Percentiles rank a stretch among this genome's conserved stretches.
Conservation (phyloP, 106 monocot genomes). For the Vanilla planifolia region DNA sequence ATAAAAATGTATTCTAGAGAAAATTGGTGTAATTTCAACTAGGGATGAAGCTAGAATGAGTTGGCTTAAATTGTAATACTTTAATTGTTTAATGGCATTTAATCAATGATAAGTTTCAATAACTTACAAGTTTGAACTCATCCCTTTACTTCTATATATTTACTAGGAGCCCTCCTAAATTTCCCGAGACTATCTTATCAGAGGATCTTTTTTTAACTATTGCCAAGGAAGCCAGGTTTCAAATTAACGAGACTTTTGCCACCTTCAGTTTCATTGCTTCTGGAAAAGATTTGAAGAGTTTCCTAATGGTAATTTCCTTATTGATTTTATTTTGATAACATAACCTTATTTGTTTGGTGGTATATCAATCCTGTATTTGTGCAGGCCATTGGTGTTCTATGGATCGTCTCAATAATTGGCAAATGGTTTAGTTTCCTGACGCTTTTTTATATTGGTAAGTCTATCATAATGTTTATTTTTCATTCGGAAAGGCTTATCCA, state of each 20-base stretch:
- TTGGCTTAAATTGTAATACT: no score
- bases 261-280: slow-evolving; percentile 33
- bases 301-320: neutral
- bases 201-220: slow-evolving; percentile 35
- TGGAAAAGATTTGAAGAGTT: slow-evolving; percentile 38
- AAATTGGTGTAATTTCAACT: no score
- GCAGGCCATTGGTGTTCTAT: slow-evolving; percentile 23
- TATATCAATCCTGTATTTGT: neutral
- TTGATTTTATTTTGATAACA: neutral
- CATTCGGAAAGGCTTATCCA: no score
- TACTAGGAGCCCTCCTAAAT: slow-evolving; percentile 43
- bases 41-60: no score
- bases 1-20: no score
- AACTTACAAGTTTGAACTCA: neutral
- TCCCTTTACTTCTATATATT: neutral
- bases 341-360: neutral
- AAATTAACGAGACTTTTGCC: slow-evolving; percentile 48
- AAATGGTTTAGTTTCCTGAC: slow-evolving; percentile 30
- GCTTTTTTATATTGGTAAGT: slow-evolving; percentile 34
- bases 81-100: no score
- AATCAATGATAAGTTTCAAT: no score
- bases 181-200: slow-evolving; percentile 40
- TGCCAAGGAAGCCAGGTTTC: slow-evolving; percentile 25
- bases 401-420: slow-evolving; percentile 22
- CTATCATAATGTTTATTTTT: neutral